Base-by-base conservation (phyloP, 768 basidiomycete genomes). In the Collybiopsis luxurians region DNA sequence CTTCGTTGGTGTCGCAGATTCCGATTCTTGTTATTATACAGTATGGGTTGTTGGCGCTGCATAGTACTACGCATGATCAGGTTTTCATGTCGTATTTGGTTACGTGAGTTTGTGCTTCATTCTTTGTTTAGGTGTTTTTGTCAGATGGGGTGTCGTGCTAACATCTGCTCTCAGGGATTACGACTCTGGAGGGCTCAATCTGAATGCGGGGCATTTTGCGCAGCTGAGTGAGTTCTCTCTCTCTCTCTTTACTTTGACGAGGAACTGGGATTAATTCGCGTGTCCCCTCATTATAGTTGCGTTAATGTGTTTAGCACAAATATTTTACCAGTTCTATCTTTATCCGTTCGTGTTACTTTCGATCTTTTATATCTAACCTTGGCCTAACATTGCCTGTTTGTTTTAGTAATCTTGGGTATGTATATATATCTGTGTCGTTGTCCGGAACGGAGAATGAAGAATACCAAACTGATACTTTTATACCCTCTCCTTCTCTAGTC, bases 271-370 rank as follows among this genome's bases (percentile, higher is more conserved):
- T 44, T 55, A 40, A 23, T 23, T 26, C 10, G 24, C 6, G 23
- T 55, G n/a, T 15, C 61, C 10, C 34, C 56, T 49, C 30, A n/a
- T 30, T 24, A n/a, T 61, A 93, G 91, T 91, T 67, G 92, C 91
- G 5, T 64, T 96, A 55, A 96, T 97, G 95, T 95, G 92, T 70
- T 78, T 94, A n/a, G 90, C 86, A 59, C 94, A 95, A 69, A 90
- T 97, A 51, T 84, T 86, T 36, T 96, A 95, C 67, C 95, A 95
- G 65, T 95, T 93, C 67, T 85, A 92, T 66, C 79, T 92, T 34
- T 94, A 94, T 77, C 91, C 91, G 89, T 93, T 66, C 71, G 90
- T 79, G 40, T 40, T 21, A 47, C 46, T 42, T 17, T 31, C 26
- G 59, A 39, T 34, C n/a, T 15, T 39, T 15, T 9, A 31, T 19